Evolutionary conservation across 1,284 basidiomycete species (phyloP), one percentile per base, ranked within the genome.

Genomic region (Cutaneotrichosporon curvatum): DNA sequence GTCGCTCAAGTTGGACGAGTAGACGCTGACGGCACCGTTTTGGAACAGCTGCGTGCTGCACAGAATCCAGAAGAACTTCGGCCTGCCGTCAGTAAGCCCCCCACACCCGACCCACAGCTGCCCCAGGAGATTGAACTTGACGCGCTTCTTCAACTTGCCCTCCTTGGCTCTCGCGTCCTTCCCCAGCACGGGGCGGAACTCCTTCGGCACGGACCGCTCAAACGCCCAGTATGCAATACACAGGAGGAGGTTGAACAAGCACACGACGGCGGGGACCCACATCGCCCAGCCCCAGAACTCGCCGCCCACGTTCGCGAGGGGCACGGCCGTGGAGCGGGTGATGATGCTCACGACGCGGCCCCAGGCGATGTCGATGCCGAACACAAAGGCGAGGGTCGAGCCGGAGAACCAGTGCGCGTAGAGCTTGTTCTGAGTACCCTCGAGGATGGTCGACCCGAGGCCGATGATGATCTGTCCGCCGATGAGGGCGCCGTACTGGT

Each of bases 361-460:
- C 65, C 65, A 68, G 6, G 65, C 65, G 22, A 67, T 58, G 45
- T 65, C 62, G 42, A 65, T 20, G 19, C 52, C 64, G 41, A 61
- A 59, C 16, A 61, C 57, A 8, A 60, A 57, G 19, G 56, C 65
- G 8, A 68, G 54, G 22, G 45, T 40, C 11, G 53, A 53, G 25
- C 65, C 65, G 35, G 34, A 33, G 51, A 65, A 68, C 65, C 65
- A 68, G 46, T 68, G 65, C 5, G 63, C 59, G 55, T 63, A 68
- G 8, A 68, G 55, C 51, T 68, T 68, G 48, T 35, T 52, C 45
- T 65, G 65, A n/a, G 61, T 59, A 44, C 40, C 47, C n/a, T 54
- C 48, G 18, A 48, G n/a, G 21, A 65, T 41, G 37, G 45, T 46
- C 2, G 57, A 60, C 9, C 61, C 62, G 15, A 65, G 55, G 28